Conservation (phyloP, 2,329 filamentous ascomycete genomes). For the Sclerotiophoma versabilis region DNA sequence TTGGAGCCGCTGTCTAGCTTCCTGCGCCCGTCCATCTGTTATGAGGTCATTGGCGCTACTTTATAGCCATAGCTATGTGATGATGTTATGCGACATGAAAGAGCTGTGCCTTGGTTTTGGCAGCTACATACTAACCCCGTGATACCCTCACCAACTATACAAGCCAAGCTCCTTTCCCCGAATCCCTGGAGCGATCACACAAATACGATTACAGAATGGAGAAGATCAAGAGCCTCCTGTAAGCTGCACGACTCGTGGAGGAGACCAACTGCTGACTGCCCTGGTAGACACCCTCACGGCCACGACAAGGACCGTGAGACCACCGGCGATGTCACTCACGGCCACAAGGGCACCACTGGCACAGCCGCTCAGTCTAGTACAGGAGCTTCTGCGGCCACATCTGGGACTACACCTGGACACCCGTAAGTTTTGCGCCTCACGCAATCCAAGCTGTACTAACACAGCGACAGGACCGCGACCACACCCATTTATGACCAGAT, state of each 20-base stretch:
- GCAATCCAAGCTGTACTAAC: background rate
- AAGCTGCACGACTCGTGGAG: conserved; percentile 15
- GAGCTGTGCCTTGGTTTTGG: conserved; percentile 35
- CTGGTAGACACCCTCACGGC: conserved; percentile 44
- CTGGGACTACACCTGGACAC: background rate
- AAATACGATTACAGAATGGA: conserved; percentile 45
- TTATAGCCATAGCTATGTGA: conserved; percentile 19
- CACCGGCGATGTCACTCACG: conserved; percentile 25
- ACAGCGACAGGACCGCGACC: background rate
- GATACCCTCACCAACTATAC: conserved; percentile 1
- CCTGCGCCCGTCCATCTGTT: conserved; percentile 15
- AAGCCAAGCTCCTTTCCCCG: conserved; percentile 5
- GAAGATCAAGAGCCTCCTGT: conserved; percentile 56
- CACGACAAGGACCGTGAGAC: conserved; percentile 46
- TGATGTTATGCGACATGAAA: conserved; percentile 23
- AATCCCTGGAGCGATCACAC: conserved; percentile 20
- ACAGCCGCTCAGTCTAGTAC: conserved; percentile 10
- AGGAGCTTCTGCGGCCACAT: background rate
- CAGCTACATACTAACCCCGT: conserved; percentile 3
- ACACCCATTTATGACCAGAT: conserved; percentile 44
- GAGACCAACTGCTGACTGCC: conserved; percentile 21
- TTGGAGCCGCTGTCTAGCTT: conserved; percentile 29
- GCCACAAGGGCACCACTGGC: conserved; percentile 21
- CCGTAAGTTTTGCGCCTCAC: background rate
- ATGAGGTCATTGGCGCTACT: conserved; percentile 19